Conservation (phyloP, 768 basidiomycete species). For the Paxillus involutus region DNA sequence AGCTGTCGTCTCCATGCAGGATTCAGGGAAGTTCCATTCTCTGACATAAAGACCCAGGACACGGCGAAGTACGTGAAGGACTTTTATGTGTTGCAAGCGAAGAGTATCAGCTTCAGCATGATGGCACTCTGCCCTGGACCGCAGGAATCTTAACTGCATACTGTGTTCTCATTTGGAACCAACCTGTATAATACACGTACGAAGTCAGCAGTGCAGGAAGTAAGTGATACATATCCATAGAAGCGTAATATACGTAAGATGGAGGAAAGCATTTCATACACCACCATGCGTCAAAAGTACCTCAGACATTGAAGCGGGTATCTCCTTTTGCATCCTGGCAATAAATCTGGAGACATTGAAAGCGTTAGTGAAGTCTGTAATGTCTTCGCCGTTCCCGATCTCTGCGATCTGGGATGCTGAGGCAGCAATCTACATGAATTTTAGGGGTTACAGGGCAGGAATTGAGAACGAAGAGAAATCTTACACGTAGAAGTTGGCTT, state of each 20-base stretch:
- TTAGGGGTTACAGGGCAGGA: not conserved
- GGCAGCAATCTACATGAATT: constrained; percentile 25
- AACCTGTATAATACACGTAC: no score
- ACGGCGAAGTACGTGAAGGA: constrained; percentile 45
- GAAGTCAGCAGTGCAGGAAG: not conserved
- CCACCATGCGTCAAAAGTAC: constrained; percentile 17
- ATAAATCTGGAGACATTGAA: constrained; percentile 34
- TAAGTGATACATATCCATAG: not conserved
- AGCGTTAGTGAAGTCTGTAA: constrained; percentile 29
- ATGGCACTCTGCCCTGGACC: constrained; percentile 43
- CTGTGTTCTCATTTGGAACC: not conserved
- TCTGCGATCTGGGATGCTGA: constrained; percentile 31
- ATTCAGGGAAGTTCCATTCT: not conserved
- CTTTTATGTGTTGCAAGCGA: constrained; percentile 38
- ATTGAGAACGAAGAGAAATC: not conserved
- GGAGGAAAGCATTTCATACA: not conserved
- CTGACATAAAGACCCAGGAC: constrained; percentile 33
- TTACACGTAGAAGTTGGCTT: constrained; percentile 35
- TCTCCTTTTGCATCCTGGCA: constrained; percentile 29
- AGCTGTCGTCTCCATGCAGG: not conserved
- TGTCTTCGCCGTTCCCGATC: constrained; percentile 33
- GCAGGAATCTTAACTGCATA: constrained; percentile 9
- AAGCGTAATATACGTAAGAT: not conserved
- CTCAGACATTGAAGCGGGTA: constrained; percentile 32
- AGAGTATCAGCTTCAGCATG: constrained; percentile 45